A percentile compares a stretch with the other conserved stretches of the same genome.
Conservation (phyloP, 768 basidiomycete species). For the Lactifluus volemus region DNA sequence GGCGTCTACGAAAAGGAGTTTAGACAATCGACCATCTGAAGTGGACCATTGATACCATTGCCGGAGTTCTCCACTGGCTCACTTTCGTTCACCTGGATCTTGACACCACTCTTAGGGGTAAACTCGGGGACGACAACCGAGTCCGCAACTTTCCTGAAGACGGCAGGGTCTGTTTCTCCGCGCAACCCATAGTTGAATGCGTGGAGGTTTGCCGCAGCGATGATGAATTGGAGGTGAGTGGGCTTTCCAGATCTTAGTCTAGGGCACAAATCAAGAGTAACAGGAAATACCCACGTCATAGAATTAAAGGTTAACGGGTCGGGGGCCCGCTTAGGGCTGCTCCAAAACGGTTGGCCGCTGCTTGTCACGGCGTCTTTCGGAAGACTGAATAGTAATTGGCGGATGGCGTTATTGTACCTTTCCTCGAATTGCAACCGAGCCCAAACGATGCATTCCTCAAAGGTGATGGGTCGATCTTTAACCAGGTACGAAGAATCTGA, state of each 20-base stretch:
- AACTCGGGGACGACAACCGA: conserved; percentile 85
- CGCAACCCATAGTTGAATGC: conserved; percentile 97
- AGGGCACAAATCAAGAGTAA: not conserved
- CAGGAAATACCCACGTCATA: conserved; percentile 55
- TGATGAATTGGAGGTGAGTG: conserved; percentile 79
- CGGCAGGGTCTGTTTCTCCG: conserved; percentile 68
- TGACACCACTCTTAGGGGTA: conserved; percentile 85
- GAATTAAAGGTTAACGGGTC: conserved; percentile 83
- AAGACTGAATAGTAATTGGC: conserved; percentile 85
- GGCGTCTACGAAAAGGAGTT: conserved; percentile 5
- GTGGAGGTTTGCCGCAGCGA: conserved; percentile 91
- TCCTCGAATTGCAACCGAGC: conserved; percentile 92
- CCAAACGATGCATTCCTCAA: conserved; percentile 98
- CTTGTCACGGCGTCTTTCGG: conserved; percentile 91
- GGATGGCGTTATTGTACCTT: conserved; percentile 88
- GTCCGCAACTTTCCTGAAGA: conserved; percentile 81
- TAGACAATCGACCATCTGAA: not conserved
- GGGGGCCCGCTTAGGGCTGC: conserved; percentile 95
- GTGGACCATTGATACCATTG: conserved; percentile 25
- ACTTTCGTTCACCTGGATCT: conserved; percentile 87
- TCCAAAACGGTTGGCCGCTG: conserved; percentile 97
- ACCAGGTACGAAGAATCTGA: conserved; percentile 88
- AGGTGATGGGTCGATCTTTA: conserved; percentile 85
- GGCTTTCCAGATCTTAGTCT: conserved; percentile 39
- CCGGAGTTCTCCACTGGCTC: conserved; percentile 62